Conservation (phyloP, 1,284 basidiomycete species). For the Papiliotrema laurentii region DNA sequence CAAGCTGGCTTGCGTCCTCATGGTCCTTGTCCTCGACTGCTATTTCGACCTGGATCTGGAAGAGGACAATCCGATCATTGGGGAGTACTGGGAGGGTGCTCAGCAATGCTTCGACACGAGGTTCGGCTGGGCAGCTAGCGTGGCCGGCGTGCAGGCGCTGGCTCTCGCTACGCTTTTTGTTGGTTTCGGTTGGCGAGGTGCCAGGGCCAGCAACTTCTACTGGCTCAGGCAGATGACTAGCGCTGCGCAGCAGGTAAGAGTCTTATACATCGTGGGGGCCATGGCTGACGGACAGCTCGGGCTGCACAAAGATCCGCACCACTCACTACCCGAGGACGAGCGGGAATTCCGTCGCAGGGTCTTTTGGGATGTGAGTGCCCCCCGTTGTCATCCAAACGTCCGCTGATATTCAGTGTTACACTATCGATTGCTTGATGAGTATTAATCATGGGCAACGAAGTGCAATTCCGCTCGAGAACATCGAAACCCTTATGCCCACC, state of each 20-base stretch:
- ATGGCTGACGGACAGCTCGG: constrained; percentile 20
- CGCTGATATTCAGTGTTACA: constrained; percentile 16
- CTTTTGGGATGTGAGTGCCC: constrained; percentile 32
- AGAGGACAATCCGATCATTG: constrained; percentile 29
- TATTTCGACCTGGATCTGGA: constrained; percentile 31
- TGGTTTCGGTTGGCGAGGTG: constrained; percentile 38
- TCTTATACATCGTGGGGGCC: not conserved
- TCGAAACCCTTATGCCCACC: constrained; percentile 33
- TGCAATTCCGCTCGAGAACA: constrained; percentile 32
- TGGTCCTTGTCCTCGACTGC: constrained; percentile 36
- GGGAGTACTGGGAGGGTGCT: constrained; percentile 35
- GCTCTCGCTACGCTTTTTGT: constrained; percentile 37
- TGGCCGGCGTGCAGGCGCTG: constrained; percentile 40
- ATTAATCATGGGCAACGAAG: constrained; percentile 40
- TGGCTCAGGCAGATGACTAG: constrained; percentile 42
- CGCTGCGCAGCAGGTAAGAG: constrained; percentile 28
- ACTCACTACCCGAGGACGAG: constrained; percentile 30
- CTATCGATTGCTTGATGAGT: constrained; percentile 35
- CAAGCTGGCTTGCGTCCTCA: constrained; percentile 43
- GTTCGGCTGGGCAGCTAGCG: constrained; percentile 39
- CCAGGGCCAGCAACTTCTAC: constrained; percentile 36
- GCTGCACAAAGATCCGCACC: constrained; percentile 41
- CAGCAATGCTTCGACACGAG: constrained; percentile 42
- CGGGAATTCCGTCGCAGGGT: constrained; percentile 37
- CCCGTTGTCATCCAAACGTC: not conserved